Evolutionary conservation across 345 rosid species (phyloP).

Genomic region (Salix suchowensis): DNA sequence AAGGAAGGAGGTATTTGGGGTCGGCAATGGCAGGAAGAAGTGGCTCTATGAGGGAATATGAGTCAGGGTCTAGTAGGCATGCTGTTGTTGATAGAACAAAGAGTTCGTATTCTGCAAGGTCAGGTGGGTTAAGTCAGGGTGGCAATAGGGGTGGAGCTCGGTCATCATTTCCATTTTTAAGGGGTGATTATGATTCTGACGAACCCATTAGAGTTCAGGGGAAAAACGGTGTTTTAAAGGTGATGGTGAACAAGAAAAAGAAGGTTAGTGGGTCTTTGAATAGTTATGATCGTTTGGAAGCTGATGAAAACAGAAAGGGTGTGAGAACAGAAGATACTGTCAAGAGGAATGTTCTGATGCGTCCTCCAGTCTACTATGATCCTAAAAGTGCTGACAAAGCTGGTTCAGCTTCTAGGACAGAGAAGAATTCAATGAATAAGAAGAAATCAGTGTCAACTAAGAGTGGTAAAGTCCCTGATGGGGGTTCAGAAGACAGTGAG

Average conservation of each 20-base stretch:
- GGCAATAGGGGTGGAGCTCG: constrained; percentile 32
- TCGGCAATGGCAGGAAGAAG: constrained; percentile 32
- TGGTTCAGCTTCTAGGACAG: constrained; percentile 28
- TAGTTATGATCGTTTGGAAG: constrained; percentile 35
- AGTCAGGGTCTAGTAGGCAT: constrained; percentile 47
- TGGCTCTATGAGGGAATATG: constrained; percentile 43
- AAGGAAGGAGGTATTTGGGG: constrained; percentile 41
- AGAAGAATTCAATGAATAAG: constrained; percentile 34
- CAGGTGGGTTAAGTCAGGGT: constrained; percentile 31
- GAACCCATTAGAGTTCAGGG: constrained; percentile 87
- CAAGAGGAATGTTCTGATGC: constrained; percentile 36
- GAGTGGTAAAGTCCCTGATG: constrained; percentile 37
- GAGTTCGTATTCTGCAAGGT: constrained; percentile 37
- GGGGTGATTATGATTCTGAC: constrained; percentile 46
- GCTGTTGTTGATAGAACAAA: constrained; percentile 49
- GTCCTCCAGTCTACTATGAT: constrained; percentile 34
- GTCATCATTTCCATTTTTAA: constrained; percentile 32
- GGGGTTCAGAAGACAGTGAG: constrained; percentile 49
- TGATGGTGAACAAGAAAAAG: constrained; percentile 71
- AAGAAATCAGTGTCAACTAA: constrained; percentile 34
- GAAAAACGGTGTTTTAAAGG: constrained; percentile 88
- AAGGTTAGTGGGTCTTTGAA: constrained; percentile 44
- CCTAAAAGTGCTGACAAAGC: constrained; percentile 38
- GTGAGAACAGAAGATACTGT: constrained; percentile 35
- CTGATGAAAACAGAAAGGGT: constrained; percentile 33